Evolutionary conservation across 2,329 filamentous ascomycete species (phyloP).

Genomic region (Corynespora cassiicola): DNA sequence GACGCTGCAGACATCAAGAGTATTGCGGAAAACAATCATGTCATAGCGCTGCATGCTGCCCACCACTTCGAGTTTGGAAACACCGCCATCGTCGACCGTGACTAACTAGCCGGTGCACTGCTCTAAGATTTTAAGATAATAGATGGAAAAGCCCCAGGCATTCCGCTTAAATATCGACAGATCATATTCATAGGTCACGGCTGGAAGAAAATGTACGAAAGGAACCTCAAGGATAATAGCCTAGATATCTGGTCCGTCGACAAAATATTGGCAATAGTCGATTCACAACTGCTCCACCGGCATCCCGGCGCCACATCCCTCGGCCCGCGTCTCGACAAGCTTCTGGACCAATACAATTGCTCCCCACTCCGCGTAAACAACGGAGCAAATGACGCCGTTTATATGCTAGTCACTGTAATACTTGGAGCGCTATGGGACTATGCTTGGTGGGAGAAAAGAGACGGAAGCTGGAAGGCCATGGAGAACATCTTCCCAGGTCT

Average conservation of each 20-base stretch:
- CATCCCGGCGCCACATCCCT: not conserved
- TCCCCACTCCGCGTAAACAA: slow-evolving; percentile 4
- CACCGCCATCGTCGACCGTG: slow-evolving; percentile 3
- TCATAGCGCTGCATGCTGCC: not conserved
- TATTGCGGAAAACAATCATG: not conserved
- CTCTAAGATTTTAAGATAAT: slow-evolving; percentile 2
- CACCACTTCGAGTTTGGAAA: slow-evolving; percentile 7
- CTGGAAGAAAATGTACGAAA: not conserved
- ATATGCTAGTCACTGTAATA: slow-evolving; percentile 4
- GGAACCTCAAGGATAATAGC: no score
- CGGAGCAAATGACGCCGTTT: slow-evolving; percentile 13
- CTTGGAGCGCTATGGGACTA: slow-evolving; percentile 8
- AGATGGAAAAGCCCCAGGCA: no score
- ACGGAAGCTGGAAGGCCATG: no score
- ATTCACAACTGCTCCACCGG: slow-evolving; percentile 1
- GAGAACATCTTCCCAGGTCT: no score
- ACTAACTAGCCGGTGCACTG: not conserved
- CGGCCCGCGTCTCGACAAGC: not conserved
- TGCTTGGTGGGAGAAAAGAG: no score
- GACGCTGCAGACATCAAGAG: not conserved
- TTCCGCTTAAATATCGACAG: not conserved
- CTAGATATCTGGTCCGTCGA: slow-evolving; percentile 3
- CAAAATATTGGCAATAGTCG: not conserved
- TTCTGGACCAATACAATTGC: not conserved
- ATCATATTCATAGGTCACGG: slow-evolving; percentile 6